phyloP scores from a whole-genome alignment of 768 basidiomycete species.

The Phlebiopsis flavidoalba region DNA sequence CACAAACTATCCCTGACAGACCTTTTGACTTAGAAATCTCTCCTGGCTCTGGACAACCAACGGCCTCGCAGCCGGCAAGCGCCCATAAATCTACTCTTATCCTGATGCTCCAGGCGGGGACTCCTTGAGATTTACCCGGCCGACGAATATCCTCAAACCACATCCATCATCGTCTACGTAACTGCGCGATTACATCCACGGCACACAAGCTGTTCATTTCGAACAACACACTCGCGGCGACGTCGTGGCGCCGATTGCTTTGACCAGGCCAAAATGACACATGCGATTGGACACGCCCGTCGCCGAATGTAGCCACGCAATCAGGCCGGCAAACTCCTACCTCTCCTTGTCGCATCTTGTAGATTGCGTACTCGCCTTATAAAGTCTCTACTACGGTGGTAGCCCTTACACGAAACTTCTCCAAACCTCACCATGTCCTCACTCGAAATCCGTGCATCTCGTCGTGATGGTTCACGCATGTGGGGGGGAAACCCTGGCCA shows the following conservation, averaged over 20 bases:
- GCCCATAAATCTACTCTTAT: too few species aligned
- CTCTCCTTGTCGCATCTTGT: neutral
- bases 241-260: neutral
- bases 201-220: neutral
- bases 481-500: slow-evolving; percentile 78
- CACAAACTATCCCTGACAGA: too few species aligned
- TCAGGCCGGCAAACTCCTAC: neutral
- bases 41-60: too few species aligned
- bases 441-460: slow-evolving; percentile 31
- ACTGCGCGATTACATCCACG: neutral
- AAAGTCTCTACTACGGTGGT: neutral
- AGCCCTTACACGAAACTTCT: neutral
- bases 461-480: slow-evolving; percentile 57
- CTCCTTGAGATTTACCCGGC: too few species aligned
- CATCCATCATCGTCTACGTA: neutral
- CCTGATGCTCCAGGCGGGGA: too few species aligned
- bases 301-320: neutral
- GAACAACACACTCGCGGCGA: neutral
- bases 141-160: too few species aligned
- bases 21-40: too few species aligned
- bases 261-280: neutral
- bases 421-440: slow-evolving; percentile 9
- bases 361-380: neutral
- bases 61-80: too few species aligned
- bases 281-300: neutral